Evolutionary conservation across 306 rosid species (phyloP).

Genomic region (Betula pendula): DNA sequence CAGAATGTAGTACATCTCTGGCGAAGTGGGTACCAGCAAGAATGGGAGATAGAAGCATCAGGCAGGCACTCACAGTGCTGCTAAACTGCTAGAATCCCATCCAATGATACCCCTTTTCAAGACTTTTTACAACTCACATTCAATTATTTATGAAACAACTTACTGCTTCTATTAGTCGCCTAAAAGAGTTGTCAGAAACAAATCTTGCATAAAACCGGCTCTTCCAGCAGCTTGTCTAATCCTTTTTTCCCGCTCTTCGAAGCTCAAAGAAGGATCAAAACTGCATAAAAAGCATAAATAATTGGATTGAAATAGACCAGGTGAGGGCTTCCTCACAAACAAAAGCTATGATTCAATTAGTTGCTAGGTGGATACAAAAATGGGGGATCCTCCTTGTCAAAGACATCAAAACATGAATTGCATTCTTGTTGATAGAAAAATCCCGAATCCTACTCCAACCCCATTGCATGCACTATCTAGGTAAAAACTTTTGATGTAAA

Average conservation of each 20-base stretch:
- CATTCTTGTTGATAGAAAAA: background rate
- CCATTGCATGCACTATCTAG: constrained; percentile 2
- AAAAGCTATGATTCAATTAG: background rate
- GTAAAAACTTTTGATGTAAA: too few species aligned
- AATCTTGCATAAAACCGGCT: constrained; percentile 87
- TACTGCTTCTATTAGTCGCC: constrained; percentile 45
- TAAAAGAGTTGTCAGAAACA: constrained; percentile 69
- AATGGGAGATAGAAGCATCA: constrained; percentile 36
- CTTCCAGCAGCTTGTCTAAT: constrained; percentile 79
- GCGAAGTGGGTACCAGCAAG: constrained; percentile 32
- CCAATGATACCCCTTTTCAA: constrained; percentile 31
- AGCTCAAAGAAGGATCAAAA: constrained; percentile 83
- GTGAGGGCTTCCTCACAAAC: constrained; percentile 5
- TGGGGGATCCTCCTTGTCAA: background rate
- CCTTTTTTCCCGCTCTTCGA: constrained; percentile 83
- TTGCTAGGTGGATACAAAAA: background rate
- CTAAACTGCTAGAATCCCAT: constrained; percentile 38
- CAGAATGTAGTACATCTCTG: constrained; percentile 35
- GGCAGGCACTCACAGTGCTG: constrained; percentile 32
- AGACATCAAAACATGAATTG: background rate
- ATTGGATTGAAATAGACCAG: constrained; percentile 5
- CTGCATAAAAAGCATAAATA: constrained; percentile 35
- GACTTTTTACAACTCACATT: constrained; percentile 34
- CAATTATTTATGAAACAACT: constrained; percentile 37
- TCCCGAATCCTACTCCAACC: background rate